A percentile compares a stretch with the other conserved stretches of the same genome.
Conservation (phyloP, 805 yeast species). For the Ogataea thermomethanolica region DNA sequence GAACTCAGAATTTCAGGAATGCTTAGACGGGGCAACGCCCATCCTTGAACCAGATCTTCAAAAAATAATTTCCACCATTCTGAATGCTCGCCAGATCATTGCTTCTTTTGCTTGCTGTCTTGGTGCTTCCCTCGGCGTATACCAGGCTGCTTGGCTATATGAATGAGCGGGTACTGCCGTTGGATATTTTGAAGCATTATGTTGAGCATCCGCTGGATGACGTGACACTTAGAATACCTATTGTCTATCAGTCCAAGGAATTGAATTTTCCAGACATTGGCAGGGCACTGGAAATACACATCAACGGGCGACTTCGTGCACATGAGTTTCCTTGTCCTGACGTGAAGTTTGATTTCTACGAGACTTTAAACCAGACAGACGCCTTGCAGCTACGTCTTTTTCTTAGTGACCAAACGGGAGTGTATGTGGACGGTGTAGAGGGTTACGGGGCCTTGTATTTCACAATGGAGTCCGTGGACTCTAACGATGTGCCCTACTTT, state of each 20-base stretch:
- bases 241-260: conserved; percentile 40
- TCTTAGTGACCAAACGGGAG: conserved; percentile 24
- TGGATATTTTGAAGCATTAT: background rate
- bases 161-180: background rate
- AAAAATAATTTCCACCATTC: no score
- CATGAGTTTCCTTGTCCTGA: conserved; percentile 18
- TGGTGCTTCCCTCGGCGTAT: background rate
- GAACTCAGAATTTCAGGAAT: no score
- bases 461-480: conserved; percentile 35
- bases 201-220: conserved; percentile 37
- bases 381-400: conserved; percentile 21
- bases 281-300: conserved; percentile 48
- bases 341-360: conserved; percentile 22
- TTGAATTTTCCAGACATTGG: conserved; percentile 65
- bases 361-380: conserved; percentile 13
- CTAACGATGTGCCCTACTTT: conserved; percentile 50
- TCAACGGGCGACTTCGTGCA: conserved; percentile 38
- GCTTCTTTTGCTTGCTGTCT: background rate
- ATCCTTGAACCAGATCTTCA: no score
- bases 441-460: conserved; percentile 33
- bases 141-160: background rate
- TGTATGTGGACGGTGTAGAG: conserved; percentile 26
- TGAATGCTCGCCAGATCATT: no score
- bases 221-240: conserved; percentile 41
- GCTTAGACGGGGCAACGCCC: no score